Base-by-base conservation (phyloP, 768 basidiomycete genomes). In the Termitomyces sp. region DNA sequence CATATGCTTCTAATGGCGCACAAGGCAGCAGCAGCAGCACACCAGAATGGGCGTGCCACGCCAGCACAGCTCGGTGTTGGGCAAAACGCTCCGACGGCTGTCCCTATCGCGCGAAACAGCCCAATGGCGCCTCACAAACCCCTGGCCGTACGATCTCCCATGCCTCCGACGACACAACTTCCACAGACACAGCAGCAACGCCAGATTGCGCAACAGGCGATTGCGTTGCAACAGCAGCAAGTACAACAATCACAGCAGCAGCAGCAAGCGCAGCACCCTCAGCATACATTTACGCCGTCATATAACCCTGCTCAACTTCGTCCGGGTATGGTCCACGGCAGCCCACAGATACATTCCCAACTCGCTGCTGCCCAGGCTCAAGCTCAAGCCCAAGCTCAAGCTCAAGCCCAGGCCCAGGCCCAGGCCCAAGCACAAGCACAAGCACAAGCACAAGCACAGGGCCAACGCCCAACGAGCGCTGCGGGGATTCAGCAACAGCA, bases 281-380 rank as follows among this genome's bases (percentile, higher is more conserved):
- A 65, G 29, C 63, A 64, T n/a, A 62, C 61, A 52, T 58, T 69
- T 53, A 56, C 56, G 31, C 47, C 66, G 15, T 68, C 70, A 54
- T 76, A 74, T 55, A 74, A 63, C 44, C 68, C 71, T 6, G 41
- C 70, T 5, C 74, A 72, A 20, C 58, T 69, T 51, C 71, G 75
- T 22, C 63, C 71, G 18, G 49, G 49, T 1, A 45, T 70, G 50
- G 64, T 68, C 27, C 69, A 65, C 31, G 50, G 60, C 25, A 68
- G 63, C 36, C 57, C 67, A 7, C 66, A 62, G 29, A 54, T 68
- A 42, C 27, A 63, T 38, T 43, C 62, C 39, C 52, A 60, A 38
- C 48, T 61, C 36, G 42, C 59, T 27, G 60, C 58, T 36, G 60
- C 56, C n/a, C n/a, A n/a, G n/a, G n/a, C n/a, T n/a, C n/a, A n/a